Conservation (phyloP, 2,329 filamentous ascomycete genomes). For the Trichoderma semiorbis region DNA sequence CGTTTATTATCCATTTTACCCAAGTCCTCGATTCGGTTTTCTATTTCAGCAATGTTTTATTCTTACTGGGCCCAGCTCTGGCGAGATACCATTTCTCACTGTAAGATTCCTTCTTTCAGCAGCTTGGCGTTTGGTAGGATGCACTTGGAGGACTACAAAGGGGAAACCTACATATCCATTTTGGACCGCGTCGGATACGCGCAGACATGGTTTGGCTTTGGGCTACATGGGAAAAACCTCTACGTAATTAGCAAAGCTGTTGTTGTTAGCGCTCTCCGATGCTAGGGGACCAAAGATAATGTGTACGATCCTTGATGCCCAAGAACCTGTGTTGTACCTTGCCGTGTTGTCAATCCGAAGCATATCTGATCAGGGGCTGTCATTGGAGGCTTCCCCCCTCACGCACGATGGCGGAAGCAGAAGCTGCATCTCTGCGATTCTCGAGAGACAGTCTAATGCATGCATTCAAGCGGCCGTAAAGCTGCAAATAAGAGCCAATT, state of each 20-base stretch:
- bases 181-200: background rate
- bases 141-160: background rate
- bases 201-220: conserved; percentile 3
- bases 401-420: background rate
- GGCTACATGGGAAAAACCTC: background rate
- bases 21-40: background rate
- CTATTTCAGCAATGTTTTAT: background rate
- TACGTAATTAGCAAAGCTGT: conserved; percentile 12
- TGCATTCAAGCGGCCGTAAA: background rate
- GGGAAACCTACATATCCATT: background rate
- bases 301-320: conserved; percentile 15
- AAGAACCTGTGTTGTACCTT: background rate
- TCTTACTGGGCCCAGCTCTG: conserved; percentile 13
- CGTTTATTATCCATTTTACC: background rate
- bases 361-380: background rate
- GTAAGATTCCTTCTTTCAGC: conserved; percentile 3
- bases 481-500: background rate
- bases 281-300: conserved; percentile 11
- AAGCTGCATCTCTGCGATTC: background rate
- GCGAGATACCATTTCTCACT: conserved; percentile 12
- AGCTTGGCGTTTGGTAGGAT: conserved; percentile 19
- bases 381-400: background rate
- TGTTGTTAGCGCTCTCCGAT: conserved; percentile 8
- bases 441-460: background rate
- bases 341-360: background rate